Conservation (phyloP, 2,329 filamentous ascomycete genomes). For the Ceratocystis smalleyi region DNA sequence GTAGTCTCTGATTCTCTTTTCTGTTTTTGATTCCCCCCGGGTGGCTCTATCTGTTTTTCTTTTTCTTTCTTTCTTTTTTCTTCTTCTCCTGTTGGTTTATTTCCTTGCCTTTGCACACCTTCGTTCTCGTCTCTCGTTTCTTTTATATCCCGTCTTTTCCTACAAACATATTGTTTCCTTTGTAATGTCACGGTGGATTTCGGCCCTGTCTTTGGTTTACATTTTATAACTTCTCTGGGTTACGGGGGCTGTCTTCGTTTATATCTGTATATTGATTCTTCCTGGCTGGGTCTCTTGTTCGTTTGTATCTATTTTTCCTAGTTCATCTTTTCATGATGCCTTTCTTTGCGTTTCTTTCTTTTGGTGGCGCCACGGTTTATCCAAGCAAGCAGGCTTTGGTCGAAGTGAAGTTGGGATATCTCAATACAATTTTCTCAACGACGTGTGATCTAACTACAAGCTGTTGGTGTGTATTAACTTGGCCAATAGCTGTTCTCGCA, state of each 20-base stretch:
- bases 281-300: background rate
- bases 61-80: background rate
- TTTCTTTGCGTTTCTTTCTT: background rate
- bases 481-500: too few relatives aligned
- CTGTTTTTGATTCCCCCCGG: slow-evolving; percentile 1
- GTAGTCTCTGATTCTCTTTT: background rate
- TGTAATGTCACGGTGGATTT: slow-evolving; percentile 7
- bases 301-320: background rate
- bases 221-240: background rate
- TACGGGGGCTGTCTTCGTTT: background rate
- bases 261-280: background rate
- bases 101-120: background rate
- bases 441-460: background rate
- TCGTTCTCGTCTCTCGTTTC: background rate
- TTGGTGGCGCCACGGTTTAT: background rate
- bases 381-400: background rate
- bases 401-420: background rate
- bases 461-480: too few relatives aligned
- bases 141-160: slow-evolving; percentile 8
- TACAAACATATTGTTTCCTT: slow-evolving; percentile 6
- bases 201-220: background rate
- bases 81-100: background rate
- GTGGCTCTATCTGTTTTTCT: background rate
- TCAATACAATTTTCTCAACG: background rate
- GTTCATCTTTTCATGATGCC: background rate